A percentile compares a stretch with the other conserved stretches of the same genome.
Evolutionary conservation across 257 asterid genomes (phyloP).

Genomic region (Solanum bulbocastanum): DNA sequence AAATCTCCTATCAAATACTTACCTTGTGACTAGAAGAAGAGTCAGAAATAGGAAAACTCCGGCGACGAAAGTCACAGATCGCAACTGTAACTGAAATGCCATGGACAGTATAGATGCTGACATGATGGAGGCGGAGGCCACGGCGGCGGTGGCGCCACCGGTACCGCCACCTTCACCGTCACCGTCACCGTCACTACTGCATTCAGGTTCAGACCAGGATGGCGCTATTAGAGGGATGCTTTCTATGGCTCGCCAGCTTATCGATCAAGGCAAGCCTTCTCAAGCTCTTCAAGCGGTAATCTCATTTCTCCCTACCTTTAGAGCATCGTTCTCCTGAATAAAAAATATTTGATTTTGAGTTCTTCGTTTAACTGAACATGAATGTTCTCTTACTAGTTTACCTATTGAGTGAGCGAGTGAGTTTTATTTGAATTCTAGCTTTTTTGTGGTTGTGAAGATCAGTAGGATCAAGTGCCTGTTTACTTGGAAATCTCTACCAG

Average conservation of each 20-base stretch:
- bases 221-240: slow-evolving; percentile 45
- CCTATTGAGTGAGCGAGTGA: neutral
- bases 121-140: slow-evolving; percentile 63
- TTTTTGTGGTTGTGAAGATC: neutral
- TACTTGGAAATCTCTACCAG: neutral
- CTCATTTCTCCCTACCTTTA: neutral
- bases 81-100: slow-evolving; percentile 22
- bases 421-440: neutral
- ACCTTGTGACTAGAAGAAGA: neutral
- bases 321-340: neutral
- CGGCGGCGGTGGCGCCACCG: slow-evolving; percentile 9
- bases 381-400: neutral
- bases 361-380: neutral
- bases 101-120: slow-evolving; percentile 57
- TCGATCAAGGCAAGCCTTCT: slow-evolving; percentile 70
- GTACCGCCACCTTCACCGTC: slow-evolving; percentile 1
- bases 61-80: neutral
- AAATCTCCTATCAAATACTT: neutral
- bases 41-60: neutral
- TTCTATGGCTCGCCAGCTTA: slow-evolving; percentile 61
- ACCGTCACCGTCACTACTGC: slow-evolving; percentile 6
- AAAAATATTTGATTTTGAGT: neutral
- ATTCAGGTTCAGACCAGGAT: slow-evolving; percentile 20
- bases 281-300: slow-evolving; percentile 89
- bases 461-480: neutral